phyloP scores from a whole-genome alignment of 2,329 filamentous ascomycete species.

The Ophiostoma tasmaniense region DNA sequence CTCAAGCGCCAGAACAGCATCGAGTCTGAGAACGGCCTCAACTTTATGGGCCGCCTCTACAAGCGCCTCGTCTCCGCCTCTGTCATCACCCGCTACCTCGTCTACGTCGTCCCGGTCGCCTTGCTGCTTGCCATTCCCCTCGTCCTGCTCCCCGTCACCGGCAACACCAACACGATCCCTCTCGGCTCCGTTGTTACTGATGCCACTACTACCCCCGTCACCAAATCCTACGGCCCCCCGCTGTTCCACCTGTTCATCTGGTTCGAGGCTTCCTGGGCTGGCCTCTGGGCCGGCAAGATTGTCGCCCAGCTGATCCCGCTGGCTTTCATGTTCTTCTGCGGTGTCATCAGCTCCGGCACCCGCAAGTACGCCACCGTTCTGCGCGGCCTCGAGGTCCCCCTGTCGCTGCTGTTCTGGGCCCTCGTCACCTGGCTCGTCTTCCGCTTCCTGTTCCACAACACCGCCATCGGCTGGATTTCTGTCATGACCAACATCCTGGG shows the following conservation, averaged over 20 bases:
- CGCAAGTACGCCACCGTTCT: conserved; percentile 62
- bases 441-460: conserved; percentile 41
- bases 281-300: conserved; percentile 59
- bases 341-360: conserved; percentile 60
- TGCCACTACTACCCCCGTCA: conserved; percentile 16
- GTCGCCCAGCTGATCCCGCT: conserved; percentile 51
- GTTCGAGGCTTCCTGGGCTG: conserved; percentile 61
- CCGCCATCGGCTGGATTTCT: conserved; percentile 43
- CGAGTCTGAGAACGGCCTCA: conserved; percentile 45
- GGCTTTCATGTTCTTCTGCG: conserved; percentile 60
- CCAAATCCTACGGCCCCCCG: conserved; percentile 34
- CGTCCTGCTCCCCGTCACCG: conserved; percentile 43
- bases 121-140: conserved; percentile 54
- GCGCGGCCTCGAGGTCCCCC: conserved; percentile 53
- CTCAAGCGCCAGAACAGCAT: conserved; percentile 37
- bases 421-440: conserved; percentile 56
- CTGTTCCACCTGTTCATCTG: conserved; percentile 58
- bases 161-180: conserved; percentile 26
- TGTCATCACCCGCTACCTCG: conserved; percentile 55
- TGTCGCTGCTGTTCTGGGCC: conserved; percentile 62
- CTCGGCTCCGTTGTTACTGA: conserved; percentile 26
- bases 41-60: conserved; percentile 58
- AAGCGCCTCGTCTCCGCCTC: conserved; percentile 56
- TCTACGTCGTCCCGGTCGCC: conserved; percentile 59
- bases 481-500: conserved; percentile 57